These are phyloP conservation scores for Penicillium sp. DNA, from an alignment of 2,329 filamentous ascomycete genomes.

Conservation along the genomic window DNA sequence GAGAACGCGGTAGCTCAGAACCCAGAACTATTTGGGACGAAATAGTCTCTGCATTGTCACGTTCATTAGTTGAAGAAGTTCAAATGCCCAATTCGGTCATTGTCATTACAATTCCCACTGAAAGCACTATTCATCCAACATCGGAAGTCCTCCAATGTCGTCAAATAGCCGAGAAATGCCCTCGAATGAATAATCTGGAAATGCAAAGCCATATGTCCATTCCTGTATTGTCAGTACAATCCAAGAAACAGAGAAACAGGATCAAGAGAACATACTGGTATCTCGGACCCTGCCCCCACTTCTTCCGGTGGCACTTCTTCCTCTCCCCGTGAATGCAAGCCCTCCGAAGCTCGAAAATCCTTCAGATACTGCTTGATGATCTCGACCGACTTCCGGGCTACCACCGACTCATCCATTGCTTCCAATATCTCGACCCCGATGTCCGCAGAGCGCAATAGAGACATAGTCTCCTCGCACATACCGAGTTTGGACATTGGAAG, in stretches of 20 bases:
- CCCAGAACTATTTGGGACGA: not conserved
- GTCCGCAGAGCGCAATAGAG: slow-evolving; percentile 32
- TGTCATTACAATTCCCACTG: not conserved
- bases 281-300: slow-evolving; percentile 21
- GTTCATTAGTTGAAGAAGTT: no score
- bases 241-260: not conserved
- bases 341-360: slow-evolving; percentile 25
- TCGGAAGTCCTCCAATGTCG: slow-evolving; percentile 32
- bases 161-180: slow-evolving; percentile 36
- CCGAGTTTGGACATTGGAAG: slow-evolving; percentile 34
- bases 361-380: slow-evolving; percentile 35
- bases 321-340: slow-evolving; percentile 5
- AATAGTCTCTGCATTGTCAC: not conserved
- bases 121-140: slow-evolving; percentile 25
- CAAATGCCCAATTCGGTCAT: no score
- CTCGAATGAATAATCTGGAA: slow-evolving; percentile 38
- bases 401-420: slow-evolving; percentile 43
- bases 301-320: slow-evolving; percentile 3
- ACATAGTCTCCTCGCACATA: slow-evolving; percentile 28
- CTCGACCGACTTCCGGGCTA: slow-evolving; percentile 40
- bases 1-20: slow-evolving; percentile 37
- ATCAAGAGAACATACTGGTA: slow-evolving; percentile 24
- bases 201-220: slow-evolving; percentile 37
- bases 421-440: slow-evolving; percentile 42
- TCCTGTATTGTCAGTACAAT: slow-evolving; percentile 19